These are phyloP conservation scores for Globomyces sp. DNA, from an alignment of 371 early-diverging fungal species.

Conservation along the genomic window DNA sequence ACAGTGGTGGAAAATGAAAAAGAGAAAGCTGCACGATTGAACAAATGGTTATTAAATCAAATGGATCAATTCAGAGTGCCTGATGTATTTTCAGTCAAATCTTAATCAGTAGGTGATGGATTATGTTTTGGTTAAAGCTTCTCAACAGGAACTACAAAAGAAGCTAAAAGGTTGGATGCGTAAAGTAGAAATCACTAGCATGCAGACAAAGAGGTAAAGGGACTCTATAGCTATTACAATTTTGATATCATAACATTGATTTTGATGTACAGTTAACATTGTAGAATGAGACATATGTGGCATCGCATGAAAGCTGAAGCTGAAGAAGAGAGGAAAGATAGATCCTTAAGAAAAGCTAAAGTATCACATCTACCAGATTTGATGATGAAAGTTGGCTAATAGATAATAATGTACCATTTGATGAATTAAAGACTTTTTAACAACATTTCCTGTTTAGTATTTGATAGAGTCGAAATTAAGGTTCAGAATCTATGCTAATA, in stretches of 20 bases:
- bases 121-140: constrained; percentile 48
- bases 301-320: constrained; percentile 12
- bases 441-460: too few species aligned
- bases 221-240: too few species aligned
- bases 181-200: constrained; percentile 50
- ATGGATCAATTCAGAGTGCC: constrained; percentile 47
- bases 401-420: too few species aligned
- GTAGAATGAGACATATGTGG: constrained; percentile 18
- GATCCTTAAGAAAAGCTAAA: too few species aligned
- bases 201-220: constrained; percentile 45
- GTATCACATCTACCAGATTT: too few species aligned
- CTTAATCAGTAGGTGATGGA: constrained; percentile 43
- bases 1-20: constrained; percentile 38
- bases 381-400: too few species aligned
- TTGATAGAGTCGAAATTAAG: too few species aligned
- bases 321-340: background rate
- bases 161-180: constrained; percentile 49
- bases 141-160: constrained; percentile 41
- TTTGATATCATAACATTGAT: too few species aligned
- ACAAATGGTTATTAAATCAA: constrained; percentile 30
- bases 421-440: too few species aligned
- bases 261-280: background rate
- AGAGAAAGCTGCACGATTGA: constrained; percentile 29
- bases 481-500: too few species aligned
- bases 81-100: constrained; percentile 25